Percentiles rank a stretch among this genome's conserved stretches.
phyloP scores from a whole-genome alignment of 345 rosid species.

The Boechera stricta region DNA sequence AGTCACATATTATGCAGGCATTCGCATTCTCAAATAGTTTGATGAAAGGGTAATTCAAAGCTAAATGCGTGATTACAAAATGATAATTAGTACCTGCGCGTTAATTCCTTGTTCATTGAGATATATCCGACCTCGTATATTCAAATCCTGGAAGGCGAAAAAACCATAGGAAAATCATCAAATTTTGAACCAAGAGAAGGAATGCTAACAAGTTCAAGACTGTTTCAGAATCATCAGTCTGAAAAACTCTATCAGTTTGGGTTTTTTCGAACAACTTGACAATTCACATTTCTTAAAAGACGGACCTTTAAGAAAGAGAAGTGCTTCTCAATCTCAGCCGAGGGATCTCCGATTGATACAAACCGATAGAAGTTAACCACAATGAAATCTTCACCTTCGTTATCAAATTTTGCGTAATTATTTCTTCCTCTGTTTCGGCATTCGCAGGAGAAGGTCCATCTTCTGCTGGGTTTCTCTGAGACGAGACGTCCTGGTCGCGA shows the following conservation, averaged over 20 bases:
- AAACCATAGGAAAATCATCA: constrained; percentile 6
- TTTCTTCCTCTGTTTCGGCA: constrained; percentile 36
- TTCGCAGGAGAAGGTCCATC: constrained; percentile 40
- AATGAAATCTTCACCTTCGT: constrained; percentile 55
- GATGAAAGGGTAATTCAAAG: constrained; percentile 3
- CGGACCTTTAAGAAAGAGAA: constrained; percentile 68
- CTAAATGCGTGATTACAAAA: constrained; percentile 5
- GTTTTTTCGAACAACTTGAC: neutral
- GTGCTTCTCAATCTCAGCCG: constrained; percentile 69
- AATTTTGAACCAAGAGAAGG: neutral
- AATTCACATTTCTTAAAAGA: neutral
- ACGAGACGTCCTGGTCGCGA: constrained; percentile 26
- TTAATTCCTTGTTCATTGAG: constrained; percentile 91
- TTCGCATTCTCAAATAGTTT: neutral
- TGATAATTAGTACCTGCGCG: constrained; percentile 71
- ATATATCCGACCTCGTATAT: constrained; percentile 81
- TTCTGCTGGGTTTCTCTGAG: constrained; percentile 15
- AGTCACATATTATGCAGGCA: neutral
- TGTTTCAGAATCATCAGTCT: too few relatives aligned
- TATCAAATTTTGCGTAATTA: neutral
- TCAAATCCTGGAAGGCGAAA: constrained; percentile 52
- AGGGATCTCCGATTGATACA: constrained; percentile 65
- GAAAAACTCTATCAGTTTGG: neutral
- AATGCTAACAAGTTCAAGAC: neutral
- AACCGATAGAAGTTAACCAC: constrained; percentile 84